A percentile compares a stretch with the other conserved stretches of the same genome.
Evolutionary conservation across 108 stramenopile species (phyloP).

Genomic region (Pseudonitzschia delicatissima): DNA sequence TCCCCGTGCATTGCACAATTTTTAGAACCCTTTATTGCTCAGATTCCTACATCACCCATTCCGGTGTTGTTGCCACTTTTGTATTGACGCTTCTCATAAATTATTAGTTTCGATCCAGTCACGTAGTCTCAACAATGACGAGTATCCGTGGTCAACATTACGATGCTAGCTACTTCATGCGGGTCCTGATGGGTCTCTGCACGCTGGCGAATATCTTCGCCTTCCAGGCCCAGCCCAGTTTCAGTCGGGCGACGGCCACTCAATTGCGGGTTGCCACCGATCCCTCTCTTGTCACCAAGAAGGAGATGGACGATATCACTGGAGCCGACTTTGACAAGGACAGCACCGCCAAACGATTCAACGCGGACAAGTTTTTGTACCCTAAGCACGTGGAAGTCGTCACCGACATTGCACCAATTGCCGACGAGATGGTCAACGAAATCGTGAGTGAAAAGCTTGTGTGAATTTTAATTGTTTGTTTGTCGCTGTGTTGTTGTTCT

Average conservation of each 20-base stretch:
- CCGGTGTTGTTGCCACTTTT: too few species aligned
- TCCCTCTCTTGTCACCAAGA: constrained; percentile 66
- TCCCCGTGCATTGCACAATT: too few species aligned
- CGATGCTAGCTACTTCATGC: constrained; percentile 15
- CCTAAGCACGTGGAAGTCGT: constrained; percentile 92
- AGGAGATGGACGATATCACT: constrained; percentile 83
- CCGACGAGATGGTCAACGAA: constrained; percentile 75
- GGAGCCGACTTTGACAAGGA: constrained; percentile 65
- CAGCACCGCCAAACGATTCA: constrained; percentile 45
- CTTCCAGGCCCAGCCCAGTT: constrained; percentile 17
- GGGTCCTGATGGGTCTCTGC: constrained; percentile 6
- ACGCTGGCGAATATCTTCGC: constrained; percentile 14
- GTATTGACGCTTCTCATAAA: too few species aligned
- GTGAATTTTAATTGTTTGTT: background rate
- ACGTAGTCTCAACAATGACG: background rate
- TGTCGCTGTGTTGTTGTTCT: background rate
- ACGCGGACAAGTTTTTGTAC: constrained; percentile 69
- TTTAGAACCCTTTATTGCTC: too few species aligned
- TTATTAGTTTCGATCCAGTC: too few species aligned
- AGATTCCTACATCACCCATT: too few species aligned
- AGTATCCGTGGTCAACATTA: constrained; percentile 3
- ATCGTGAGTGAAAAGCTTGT: constrained; percentile 58
- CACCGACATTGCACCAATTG: constrained; percentile 79
- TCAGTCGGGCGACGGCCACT: background rate
- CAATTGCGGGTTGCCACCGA: constrained; percentile 55